A percentile compares a stretch with the other conserved stretches of the same genome.
These are phyloP conservation scores for Bimuria novae-zelandiae DNA, from an alignment of 2,329 filamentous ascomycete species.

Conservation along the genomic window DNA sequence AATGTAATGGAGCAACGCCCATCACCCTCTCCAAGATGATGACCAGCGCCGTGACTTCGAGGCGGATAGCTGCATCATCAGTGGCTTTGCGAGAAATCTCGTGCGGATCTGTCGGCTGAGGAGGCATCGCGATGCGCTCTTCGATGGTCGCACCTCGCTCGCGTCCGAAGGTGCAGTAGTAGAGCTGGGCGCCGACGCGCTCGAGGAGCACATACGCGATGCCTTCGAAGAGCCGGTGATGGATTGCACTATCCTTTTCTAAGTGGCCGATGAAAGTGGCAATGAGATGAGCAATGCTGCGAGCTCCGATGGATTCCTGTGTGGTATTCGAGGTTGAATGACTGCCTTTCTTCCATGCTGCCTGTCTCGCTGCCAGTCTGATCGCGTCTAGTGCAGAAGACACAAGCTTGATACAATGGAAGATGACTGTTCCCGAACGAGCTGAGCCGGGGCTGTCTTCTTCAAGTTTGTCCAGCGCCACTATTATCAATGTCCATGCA, in stretches of 20 bases:
- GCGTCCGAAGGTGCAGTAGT: conserved; percentile 46
- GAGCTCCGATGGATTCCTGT: conserved; percentile 33
- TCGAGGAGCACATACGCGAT: conserved; percentile 49
- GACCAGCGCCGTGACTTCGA: conserved; percentile 50
- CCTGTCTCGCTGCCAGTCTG: conserved; percentile 28
- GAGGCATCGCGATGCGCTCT: conserved; percentile 27
- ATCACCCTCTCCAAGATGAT: conserved; percentile 48
- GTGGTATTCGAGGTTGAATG: conserved; percentile 5
- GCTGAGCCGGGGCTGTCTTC: conserved; percentile 16
- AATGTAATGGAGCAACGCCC: conserved; percentile 43
- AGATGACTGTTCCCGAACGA: conserved; percentile 31
- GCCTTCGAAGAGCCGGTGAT: conserved; percentile 51
- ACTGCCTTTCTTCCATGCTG: conserved; percentile 20
- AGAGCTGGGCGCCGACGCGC: conserved; percentile 46
- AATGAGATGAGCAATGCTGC: conserved; percentile 42
- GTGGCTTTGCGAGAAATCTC: conserved; percentile 20
- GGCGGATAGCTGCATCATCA: conserved; percentile 26
- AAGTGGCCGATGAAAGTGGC: conserved; percentile 43
- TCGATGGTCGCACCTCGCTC: conserved; percentile 32
- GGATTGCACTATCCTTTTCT: conserved; percentile 39
- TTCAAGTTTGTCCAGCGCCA: conserved; percentile 32
- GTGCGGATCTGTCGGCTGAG: neutral
- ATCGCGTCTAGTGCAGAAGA: conserved; percentile 40
- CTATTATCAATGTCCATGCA: conserved; percentile 38
- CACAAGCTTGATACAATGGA: conserved; percentile 46